Base-by-base conservation (phyloP, 2,329 filamentous ascomycete genomes). In the Corniculantispora saksenae region DNA sequence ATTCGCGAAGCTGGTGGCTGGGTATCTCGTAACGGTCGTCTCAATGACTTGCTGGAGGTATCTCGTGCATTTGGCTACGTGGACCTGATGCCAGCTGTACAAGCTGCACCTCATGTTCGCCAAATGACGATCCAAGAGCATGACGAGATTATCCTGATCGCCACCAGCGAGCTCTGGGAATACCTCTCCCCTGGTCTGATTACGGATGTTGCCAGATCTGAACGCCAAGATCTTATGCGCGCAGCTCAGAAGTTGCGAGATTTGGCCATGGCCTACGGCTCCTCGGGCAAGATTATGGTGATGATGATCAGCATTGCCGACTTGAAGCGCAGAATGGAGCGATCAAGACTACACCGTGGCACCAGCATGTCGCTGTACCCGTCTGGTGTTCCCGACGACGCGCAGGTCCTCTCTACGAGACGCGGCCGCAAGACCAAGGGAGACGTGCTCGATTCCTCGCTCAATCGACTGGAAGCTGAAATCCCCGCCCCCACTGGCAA, bases 261-360 rank as follows among this genome's bases (percentile, higher is more conserved):
- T 79, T 83, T 98, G 63, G 95, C 95, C 50, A 97, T 99, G 74
- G 93, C 94, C 1, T 98, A 97, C 75, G 95, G 95, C 61, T 92
- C 94, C 15, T 94, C 89, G 1, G 91, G 90, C 73, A 99, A 99
- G 80, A 92, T 98, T 68, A 98, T 98, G 94, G 93, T 99, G 53
- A 98, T 98, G 94, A 92, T 99, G 82, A 89, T 99, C 63, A 94
- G 94, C 63, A 91, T 99, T 45, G 90, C 91, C 63, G 94, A 98
- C 73, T 81, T 99, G 62, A 94, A 97, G 79, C 91, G 92, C 74
- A 88, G 93, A 68, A 82, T 84, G 65, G 91, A 96, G 75, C 87
- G 91, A 68, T 91, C 90, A 77, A 89, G 79, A 81, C 79, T 86
- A 67, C 84, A 91, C 76, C 86, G 92, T 64, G 92, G 92, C 48